These are phyloP conservation scores for Didymella arachidicola DNA, from an alignment of 2,329 filamentous ascomycete genomes.

Conservation along the genomic window DNA sequence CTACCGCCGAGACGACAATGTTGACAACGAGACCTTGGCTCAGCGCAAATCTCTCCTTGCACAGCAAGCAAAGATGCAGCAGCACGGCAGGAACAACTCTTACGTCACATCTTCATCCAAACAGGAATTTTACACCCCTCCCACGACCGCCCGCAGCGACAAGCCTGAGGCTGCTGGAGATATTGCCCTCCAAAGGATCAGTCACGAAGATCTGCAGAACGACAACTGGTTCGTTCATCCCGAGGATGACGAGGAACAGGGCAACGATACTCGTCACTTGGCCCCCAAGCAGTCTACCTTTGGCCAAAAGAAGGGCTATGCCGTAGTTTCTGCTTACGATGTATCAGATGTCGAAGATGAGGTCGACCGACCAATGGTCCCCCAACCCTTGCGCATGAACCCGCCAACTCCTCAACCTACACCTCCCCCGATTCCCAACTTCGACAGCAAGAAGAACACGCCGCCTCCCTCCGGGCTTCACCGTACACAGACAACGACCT, in stretches of 20 bases:
- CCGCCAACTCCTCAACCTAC: constrained; percentile 52
- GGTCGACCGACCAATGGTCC: constrained; percentile 39
- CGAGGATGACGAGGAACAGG: constrained; percentile 29
- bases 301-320: constrained; percentile 40
- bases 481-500: constrained; percentile 37
- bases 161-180: constrained; percentile 35
- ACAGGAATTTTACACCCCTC: constrained; percentile 43
- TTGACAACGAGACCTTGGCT: constrained; percentile 42
- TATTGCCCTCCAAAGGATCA: constrained; percentile 39
- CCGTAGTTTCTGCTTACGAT: constrained; percentile 37
- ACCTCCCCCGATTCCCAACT: constrained; percentile 41
- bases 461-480: constrained; percentile 30
- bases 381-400: constrained; percentile 58
- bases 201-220: constrained; percentile 49
- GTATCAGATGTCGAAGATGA: constrained; percentile 41
- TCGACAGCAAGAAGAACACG: constrained; percentile 27
- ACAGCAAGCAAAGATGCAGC: constrained; percentile 46
- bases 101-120: constrained; percentile 40
- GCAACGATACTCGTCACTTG: constrained; percentile 23
- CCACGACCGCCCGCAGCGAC: constrained; percentile 27
- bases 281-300: constrained; percentile 35
- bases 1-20: constrained; percentile 33
- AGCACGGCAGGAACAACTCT: constrained; percentile 39
- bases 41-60: constrained; percentile 47
- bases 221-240: constrained; percentile 59